Evolutionary conservation across 164 flowering plant genomes (phyloP).

Genomic region (Santalum album): DNA sequence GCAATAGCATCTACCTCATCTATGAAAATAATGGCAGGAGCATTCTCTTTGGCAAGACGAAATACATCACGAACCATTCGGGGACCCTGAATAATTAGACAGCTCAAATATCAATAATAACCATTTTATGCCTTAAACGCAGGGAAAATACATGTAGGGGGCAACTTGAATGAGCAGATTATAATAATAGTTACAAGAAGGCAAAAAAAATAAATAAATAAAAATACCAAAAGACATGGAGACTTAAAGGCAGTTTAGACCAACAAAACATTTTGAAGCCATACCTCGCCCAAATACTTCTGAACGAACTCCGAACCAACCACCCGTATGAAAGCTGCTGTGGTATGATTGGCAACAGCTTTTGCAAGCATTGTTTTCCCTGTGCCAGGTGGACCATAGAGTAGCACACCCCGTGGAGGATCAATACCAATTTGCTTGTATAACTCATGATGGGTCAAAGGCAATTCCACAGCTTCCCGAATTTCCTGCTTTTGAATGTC

Average conservation of each 20-base stretch:
- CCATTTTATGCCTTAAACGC: background rate
- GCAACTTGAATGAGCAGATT: no score
- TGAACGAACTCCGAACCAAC: slow-evolving; percentile 98
- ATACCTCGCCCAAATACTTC: slow-evolving; percentile 96
- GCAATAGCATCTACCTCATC: slow-evolving; percentile 99
- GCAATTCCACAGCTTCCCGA: slow-evolving; percentile 94
- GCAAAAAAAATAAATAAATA: no score
- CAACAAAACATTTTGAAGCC: no score
- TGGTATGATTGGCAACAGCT: slow-evolving; percentile 93
- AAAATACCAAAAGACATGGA: no score
- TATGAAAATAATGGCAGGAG: slow-evolving; percentile 94
- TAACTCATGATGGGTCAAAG: slow-evolving; percentile 89
- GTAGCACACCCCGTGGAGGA: slow-evolving; percentile 95
- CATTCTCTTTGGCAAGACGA: slow-evolving; percentile 94
- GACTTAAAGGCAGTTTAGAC: no score
- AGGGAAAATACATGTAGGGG: background rate
- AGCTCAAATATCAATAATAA: background rate
- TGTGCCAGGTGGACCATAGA: slow-evolving; percentile 97
- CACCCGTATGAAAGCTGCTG: slow-evolving; percentile 92
- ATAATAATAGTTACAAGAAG: no score
- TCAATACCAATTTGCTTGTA: slow-evolving; percentile 97
- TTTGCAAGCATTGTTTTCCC: slow-evolving; percentile 99
- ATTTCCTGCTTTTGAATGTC: slow-evolving; percentile 98
- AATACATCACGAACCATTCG: slow-evolving; percentile 98
- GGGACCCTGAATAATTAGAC: slow-evolving; percentile 54